Base-by-base conservation (phyloP, 2,329 filamentous ascomycete species). In the Colletotrichum graminicola region DNA sequence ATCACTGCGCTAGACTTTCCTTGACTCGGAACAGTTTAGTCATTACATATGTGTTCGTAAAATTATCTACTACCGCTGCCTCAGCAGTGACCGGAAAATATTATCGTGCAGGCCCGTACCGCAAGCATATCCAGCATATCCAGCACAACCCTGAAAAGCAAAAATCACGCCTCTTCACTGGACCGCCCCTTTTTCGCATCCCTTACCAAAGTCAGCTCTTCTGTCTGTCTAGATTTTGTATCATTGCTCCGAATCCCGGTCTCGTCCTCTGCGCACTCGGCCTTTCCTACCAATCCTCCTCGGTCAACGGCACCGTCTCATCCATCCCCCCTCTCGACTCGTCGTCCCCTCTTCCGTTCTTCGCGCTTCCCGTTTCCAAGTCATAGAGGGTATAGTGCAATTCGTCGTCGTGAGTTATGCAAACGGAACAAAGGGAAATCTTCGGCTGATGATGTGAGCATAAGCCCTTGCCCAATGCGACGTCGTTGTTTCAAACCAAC, bases 311-410 rank as follows among this genome's bases (percentile, higher is more conserved):
- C 51, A 64, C 55, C 14, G 29, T 45, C 47, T 18, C 26, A 18
- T 52, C 16, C 32, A 3, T 29, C 34, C 16, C 29, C 14, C 41
- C 34, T 29, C 12, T 43, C 65, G 21, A 32, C 47, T 34, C 18
- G 7, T 49, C 29, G 23, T 14, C 51, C 8, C 63, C 41, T 63
- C 55, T 51, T n/a, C n/a, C 39, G 12, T 41, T 54, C 36, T 23
- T 54, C 34, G 32, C 45, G 47, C 34, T 62, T 51, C 54, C 39
- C 54, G 16, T 68, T 49, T 32, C 69, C 59, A 64, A 61, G 41
- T 63, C 69, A 72, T 64, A 72, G 69, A 72, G 69, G 69, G 69
- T 72, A 72, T 72, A 72, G 36, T 72, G 69, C 66, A 59, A 49
- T 45, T 72, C 65, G 69, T 69, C 62, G 57, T 69, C 65, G 69